phyloP scores from a whole-genome alignment of 2,329 filamentous ascomycete genomes.

The Chalara sp. region DNA sequence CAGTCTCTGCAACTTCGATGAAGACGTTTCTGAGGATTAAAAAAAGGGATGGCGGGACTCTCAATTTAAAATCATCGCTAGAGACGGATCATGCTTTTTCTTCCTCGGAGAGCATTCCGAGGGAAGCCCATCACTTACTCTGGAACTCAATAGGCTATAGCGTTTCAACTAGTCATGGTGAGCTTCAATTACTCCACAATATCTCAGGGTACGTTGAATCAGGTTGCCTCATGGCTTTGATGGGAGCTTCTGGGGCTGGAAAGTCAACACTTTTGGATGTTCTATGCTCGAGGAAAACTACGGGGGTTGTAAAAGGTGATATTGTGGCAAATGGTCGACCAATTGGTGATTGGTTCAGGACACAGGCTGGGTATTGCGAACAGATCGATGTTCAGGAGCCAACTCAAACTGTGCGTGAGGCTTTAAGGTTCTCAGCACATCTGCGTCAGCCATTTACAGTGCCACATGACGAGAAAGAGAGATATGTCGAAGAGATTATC shows the following conservation, averaged over 20 bases:
- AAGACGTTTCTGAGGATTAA: too few species aligned
- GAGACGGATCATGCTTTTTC: too few species aligned
- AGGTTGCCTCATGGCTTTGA: constrained; percentile 69
- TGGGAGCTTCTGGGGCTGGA: constrained; percentile 76
- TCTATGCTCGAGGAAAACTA: constrained; percentile 61
- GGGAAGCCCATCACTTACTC: too few species aligned
- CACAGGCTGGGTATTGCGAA: constrained; percentile 64
- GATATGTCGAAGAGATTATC: constrained; percentile 61
- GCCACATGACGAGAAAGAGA: constrained; percentile 53
- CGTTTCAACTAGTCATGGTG: constrained; percentile 59
- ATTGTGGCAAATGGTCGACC: constrained; percentile 65
- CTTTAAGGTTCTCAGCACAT: constrained; percentile 61
- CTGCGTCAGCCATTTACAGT: constrained; percentile 52
- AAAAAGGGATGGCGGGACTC: too few species aligned
- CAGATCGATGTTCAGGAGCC: constrained; percentile 67
- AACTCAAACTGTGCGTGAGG: constrained; percentile 61
- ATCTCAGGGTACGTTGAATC: constrained; percentile 76
- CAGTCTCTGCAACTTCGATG: too few species aligned
- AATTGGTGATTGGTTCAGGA: constrained; percentile 56
- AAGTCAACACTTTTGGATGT: constrained; percentile 84
- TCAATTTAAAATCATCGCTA: too few species aligned
- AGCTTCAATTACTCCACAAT: constrained; percentile 56
- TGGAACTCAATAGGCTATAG: constrained; percentile 67
- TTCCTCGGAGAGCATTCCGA: too few species aligned
- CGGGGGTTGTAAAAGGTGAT: constrained; percentile 53